These are phyloP conservation scores for Tylopilus plumbeoviolaceoides DNA, from an alignment of 768 basidiomycete genomes.

Conservation along the genomic window DNA sequence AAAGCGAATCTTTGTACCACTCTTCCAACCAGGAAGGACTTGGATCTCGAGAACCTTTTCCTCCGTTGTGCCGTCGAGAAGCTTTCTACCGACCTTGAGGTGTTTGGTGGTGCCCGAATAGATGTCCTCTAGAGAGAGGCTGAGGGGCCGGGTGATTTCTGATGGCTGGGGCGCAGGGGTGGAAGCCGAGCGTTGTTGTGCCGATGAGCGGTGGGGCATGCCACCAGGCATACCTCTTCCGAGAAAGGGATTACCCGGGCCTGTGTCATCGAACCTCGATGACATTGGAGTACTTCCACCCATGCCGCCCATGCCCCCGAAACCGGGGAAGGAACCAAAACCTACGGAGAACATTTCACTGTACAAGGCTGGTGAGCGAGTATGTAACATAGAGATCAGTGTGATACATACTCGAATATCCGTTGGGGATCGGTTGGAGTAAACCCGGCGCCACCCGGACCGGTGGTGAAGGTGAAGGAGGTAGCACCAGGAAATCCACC, in stretches of 20 bases:
- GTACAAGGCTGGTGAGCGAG: constrained; percentile 3
- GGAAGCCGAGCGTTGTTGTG: constrained; percentile 26
- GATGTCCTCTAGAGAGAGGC: constrained; percentile 81
- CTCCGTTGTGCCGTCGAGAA: constrained; percentile 70
- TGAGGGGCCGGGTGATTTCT: constrained; percentile 79
- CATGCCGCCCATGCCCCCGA: neutral
- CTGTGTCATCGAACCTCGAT: constrained; percentile 37
- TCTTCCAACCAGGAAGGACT: constrained; percentile 90
- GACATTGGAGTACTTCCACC: constrained; percentile 31
- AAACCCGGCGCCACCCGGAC: constrained; percentile 49
- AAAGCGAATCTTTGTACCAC: constrained; percentile 92
- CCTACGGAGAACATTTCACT: constrained; percentile 55
- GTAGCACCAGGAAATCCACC: constrained; percentile 44
- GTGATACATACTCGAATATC: constrained; percentile 74
- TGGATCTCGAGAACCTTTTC: constrained; percentile 83
- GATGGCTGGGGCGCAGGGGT: constrained; percentile 34
- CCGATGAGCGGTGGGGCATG: constrained; percentile 45
- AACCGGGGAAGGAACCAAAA: constrained; percentile 34
- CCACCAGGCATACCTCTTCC: constrained; percentile 34
- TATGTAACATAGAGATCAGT: neutral
- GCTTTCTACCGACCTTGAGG: constrained; percentile 77
- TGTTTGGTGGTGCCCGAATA: constrained; percentile 83
- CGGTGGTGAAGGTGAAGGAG: constrained; percentile 55
- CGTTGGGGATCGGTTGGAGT: constrained; percentile 78
- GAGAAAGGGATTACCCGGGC: constrained; percentile 26